Evolutionary conservation across 1,139 yeast genomes (phyloP).

Genomic region (Meyerozyma guilliermondii): DNA sequence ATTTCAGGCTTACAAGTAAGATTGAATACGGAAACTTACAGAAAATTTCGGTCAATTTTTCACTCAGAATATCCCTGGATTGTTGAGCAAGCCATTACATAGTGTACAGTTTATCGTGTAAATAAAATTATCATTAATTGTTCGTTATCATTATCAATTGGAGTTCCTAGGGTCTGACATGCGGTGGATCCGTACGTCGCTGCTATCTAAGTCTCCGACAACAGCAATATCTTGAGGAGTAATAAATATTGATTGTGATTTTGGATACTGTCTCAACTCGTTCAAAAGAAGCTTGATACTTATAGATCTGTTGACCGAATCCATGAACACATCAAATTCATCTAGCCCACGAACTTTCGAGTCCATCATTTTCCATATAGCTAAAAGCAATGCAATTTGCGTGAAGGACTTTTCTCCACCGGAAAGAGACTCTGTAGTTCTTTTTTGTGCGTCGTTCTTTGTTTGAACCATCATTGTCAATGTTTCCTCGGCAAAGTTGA

Average conservation of each 20-base stretch:
- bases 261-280: constrained; percentile 54
- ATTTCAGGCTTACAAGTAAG: not conserved
- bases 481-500: constrained; percentile 50
- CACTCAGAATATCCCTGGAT: not conserved
- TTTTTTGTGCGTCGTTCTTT: constrained; percentile 48
- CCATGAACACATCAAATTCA: constrained; percentile 98
- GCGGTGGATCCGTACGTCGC: constrained; percentile 65
- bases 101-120: not conserved
- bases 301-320: constrained; percentile 78
- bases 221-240: constrained; percentile 92
- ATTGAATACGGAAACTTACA: not conserved
- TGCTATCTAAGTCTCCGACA: constrained; percentile 59
- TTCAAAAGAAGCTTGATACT: constrained; percentile 72
- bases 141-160: constrained; percentile 8
- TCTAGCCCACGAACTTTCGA: constrained; percentile 85
- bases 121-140: not conserved
- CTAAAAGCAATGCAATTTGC: constrained; percentile 79
- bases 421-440: constrained; percentile 80
- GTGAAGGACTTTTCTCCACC: constrained; percentile 98
- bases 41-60: not conserved
- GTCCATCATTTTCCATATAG: constrained; percentile 93
- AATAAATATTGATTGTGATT: constrained; percentile 84
- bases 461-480: constrained; percentile 59
- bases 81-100: not conserved
- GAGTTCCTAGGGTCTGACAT: constrained; percentile 51